Evolutionary conservation across 768 basidiomycete genomes (phyloP), one percentile per base, ranked within the genome.

Genomic region (Lentinula boryana): DNA sequence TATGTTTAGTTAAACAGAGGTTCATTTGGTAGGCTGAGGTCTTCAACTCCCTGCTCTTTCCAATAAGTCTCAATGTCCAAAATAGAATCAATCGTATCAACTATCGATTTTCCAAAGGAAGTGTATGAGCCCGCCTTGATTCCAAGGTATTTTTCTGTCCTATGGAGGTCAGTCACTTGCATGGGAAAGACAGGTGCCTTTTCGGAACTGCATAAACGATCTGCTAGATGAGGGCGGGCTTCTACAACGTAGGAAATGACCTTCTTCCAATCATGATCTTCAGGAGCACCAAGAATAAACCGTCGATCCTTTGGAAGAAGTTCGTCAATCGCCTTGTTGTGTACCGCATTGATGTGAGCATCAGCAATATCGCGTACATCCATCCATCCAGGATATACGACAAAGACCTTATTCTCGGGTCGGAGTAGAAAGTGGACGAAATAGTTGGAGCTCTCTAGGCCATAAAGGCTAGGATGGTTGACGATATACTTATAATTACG

Each of bases 51-150:
- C 36, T 49, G 57, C 32, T 58, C 57, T 36, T 50, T 58, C 57
- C 57, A 58, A 44, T 58, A 58, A 31, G 16, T 16, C 46, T 58
- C 57, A 15, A 58, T 58, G n/a, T 48, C 44, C 57, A 58, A 10
- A 16, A 58, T 58, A 5, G 57, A 33, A 48, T 61, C 60, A n/a
- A 61, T 41, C 10, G 60, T 18, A 61, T 61, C 60, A 12, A 61
- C 43, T 10, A 61, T 35, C 6, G 40, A 41, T 12, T 61, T 50
- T 9, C 16, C 15, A 16, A 43, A 61, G 1, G 52, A 52, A 16
- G 18, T 56, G 36, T 61, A 61, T 5, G 52, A 54, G 15, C 18
- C 60, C 21, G 33, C 18, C 15, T 54, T 56, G 51, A 61, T 49
- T 38, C 60, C 60, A 36, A 58, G 57, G 36, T 55, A 61, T 52